These are phyloP conservation scores for Polyrhizophydium stewartii DNA, from an alignment of 371 early-diverging fungal genomes.

Conservation along the genomic window DNA sequence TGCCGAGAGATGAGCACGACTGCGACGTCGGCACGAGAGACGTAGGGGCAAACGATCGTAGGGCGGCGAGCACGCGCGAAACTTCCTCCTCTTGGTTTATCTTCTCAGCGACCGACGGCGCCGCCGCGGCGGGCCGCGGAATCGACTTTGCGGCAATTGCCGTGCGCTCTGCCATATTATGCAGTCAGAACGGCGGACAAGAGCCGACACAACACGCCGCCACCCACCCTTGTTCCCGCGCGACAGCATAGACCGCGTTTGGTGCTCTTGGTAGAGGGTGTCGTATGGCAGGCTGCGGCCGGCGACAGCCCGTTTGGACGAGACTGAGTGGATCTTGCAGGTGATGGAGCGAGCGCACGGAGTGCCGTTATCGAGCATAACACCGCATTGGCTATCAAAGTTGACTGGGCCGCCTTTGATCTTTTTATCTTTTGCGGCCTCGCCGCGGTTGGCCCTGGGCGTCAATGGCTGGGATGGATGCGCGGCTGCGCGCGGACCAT, in stretches of 20 bases:
- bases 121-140: not conserved
- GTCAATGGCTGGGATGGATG: too few relatives aligned
- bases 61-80: not conserved
- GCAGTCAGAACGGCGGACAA: too few relatives aligned
- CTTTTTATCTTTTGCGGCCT: not conserved
- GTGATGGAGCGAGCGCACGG: slow-evolving; percentile 40
- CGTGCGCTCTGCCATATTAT: too few relatives aligned
- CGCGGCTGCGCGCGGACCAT: too few relatives aligned
- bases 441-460: not conserved
- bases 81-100: not conserved
- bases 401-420: slow-evolving; percentile 21
- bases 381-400: slow-evolving; percentile 41
- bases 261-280: slow-evolving; percentile 22
- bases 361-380: slow-evolving; percentile 18
- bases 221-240: too few relatives aligned
- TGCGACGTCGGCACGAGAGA: not conserved
- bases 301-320: slow-evolving; percentile 29
- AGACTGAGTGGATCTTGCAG: slow-evolving; percentile 43
- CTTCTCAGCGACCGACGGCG: not conserved
- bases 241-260: not conserved
- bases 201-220: too few relatives aligned
- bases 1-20: not conserved
- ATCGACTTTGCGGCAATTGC: not conserved
- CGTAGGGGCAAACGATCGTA: too few relatives aligned
- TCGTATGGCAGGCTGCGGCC: slow-evolving; percentile 37